A percentile compares a stretch with the other conserved stretches of the same genome.
Conservation (phyloP, 2,329 filamentous ascomycete species). For the Reticulascus tulasneorum region DNA sequence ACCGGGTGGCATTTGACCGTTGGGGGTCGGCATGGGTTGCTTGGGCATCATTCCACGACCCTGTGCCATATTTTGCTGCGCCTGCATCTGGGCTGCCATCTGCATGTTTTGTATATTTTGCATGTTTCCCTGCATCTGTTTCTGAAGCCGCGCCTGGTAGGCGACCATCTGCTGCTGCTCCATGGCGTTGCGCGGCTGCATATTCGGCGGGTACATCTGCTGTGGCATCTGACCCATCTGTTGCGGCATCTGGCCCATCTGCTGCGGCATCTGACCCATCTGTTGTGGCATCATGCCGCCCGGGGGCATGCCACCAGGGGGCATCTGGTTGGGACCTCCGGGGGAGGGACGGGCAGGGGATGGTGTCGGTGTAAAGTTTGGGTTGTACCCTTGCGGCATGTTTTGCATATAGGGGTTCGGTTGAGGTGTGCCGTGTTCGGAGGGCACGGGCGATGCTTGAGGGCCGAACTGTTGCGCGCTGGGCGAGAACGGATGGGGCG, state of each 20-base stretch:
- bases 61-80: constrained; percentile 30
- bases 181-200: constrained; percentile 51
- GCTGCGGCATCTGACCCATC: constrained; percentile 37
- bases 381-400: constrained; percentile 56
- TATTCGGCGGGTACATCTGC: constrained; percentile 27
- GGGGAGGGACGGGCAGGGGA: constrained; percentile 54
- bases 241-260: constrained; percentile 44
- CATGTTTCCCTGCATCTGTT: constrained; percentile 61
- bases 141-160: constrained; percentile 81
- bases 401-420: constrained; percentile 65
- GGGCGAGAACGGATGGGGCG: constrained; percentile 85
- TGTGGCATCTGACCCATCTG: constrained; percentile 27
- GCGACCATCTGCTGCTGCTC: constrained; percentile 71
- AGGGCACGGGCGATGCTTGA: constrained; percentile 72
- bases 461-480: constrained; percentile 66
- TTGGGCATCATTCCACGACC: constrained; percentile 51
- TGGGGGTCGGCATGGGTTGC: constrained; percentile 47
- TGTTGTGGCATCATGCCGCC: constrained; percentile 30
- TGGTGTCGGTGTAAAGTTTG: constrained; percentile 54
- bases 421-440: constrained; percentile 74
- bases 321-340: constrained; percentile 49
- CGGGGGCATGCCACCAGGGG: constrained; percentile 50
- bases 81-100: constrained; percentile 49
- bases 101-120: constrained; percentile 42
- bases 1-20: constrained; percentile 52